These are phyloP conservation scores for Oryza brachyantha DNA, from an alignment of 176 grass and related monocot genomes.

Conservation along the genomic window DNA sequence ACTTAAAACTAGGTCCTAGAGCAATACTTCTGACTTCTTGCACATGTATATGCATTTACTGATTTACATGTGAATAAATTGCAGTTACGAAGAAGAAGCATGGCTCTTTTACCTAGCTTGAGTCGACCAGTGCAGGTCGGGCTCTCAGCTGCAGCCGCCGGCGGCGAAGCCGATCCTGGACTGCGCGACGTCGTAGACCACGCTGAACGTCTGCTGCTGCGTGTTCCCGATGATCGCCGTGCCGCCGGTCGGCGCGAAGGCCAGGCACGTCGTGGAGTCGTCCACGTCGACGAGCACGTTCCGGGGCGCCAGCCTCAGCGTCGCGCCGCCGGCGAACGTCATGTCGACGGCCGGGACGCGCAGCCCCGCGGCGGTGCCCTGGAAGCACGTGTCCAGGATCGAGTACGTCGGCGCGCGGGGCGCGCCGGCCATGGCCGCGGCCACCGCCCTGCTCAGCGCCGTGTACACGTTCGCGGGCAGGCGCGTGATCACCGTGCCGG, in stretches of 20 bases:
- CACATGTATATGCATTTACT: background rate
- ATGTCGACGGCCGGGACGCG: slow-evolving; percentile 47
- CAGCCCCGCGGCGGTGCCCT: slow-evolving; percentile 38
- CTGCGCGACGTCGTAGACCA: slow-evolving; percentile 59
- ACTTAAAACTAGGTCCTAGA: background rate
- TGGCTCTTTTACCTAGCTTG: background rate
- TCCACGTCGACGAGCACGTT: slow-evolving; percentile 72
- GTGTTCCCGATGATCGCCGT: slow-evolving; percentile 73
- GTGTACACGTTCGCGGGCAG: slow-evolving; percentile 60
- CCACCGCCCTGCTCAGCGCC: slow-evolving; percentile 63
- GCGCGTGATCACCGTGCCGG: slow-evolving; percentile 78
- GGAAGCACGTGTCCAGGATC: slow-evolving; percentile 79
- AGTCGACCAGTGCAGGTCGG: background rate
- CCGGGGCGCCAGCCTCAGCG: slow-evolving; percentile 31
- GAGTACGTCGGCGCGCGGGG: slow-evolving; percentile 38
- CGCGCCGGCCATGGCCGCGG: slow-evolving; percentile 29
- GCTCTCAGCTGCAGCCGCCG: slow-evolving; percentile 65
- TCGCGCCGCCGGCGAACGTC: slow-evolving; percentile 51
- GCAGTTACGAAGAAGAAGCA: background rate
- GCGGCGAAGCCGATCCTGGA: slow-evolving; percentile 68
- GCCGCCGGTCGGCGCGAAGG: slow-evolving; percentile 54
- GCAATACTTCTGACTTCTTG: background rate
- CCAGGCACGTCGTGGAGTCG: slow-evolving; percentile 62
- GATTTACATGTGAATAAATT: slow-evolving; percentile 9
- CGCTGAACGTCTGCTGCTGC: slow-evolving; percentile 81